Base-by-base conservation (phyloP, 139 green algal genomes). In the Mesostigma viride region DNA sequence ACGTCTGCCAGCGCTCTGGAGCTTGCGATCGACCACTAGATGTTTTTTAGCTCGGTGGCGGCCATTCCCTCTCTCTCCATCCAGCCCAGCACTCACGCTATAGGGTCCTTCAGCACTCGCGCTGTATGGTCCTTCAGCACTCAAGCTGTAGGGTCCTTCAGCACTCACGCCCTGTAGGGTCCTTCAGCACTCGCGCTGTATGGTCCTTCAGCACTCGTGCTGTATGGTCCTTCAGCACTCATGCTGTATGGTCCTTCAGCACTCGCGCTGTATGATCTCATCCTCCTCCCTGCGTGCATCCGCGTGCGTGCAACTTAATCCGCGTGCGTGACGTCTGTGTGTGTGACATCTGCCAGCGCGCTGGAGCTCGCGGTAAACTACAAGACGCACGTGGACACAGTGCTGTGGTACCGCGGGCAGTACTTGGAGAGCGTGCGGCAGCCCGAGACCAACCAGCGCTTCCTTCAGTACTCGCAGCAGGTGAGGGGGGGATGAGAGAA, bases 41-140 rank as follows among this genome's bases (percentile, higher is more conserved):
- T 75, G 67, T 83, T 89, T 67, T 51, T 86, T 26, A 79, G 89
- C 66, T 89, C 80, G 14, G 86, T 92, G 48, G n/a, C n/a, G n/a
- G n/a, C n/a, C n/a, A n/a, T n/a, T n/a, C n/a, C n/a, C n/a, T n/a
- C n/a, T n/a, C n/a, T n/a, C n/a, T n/a, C n/a, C n/a, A n/a, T n/a
- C n/a, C n/a, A n/a, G n/a, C n/a, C n/a, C n/a, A n/a, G n/a, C n/a
- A n/a, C n/a, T n/a, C n/a, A n/a, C n/a, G n/a, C n/a, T n/a, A n/a
- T n/a, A n/a, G n/a, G n/a, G n/a, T n/a, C n/a, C n/a, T n/a, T n/a
- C n/a, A n/a, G n/a, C n/a, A n/a, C n/a, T n/a, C n/a, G n/a, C n/a
- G n/a, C n/a, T n/a, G n/a, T n/a, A n/a, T n/a, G n/a, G n/a, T n/a
- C n/a, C n/a, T n/a, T n/a, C n/a, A n/a, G n/a, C n/a, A n/a, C n/a